Evolutionary conservation across 306 rosid species (phyloP).

Genomic region (Lathyrus tuberosus): DNA sequence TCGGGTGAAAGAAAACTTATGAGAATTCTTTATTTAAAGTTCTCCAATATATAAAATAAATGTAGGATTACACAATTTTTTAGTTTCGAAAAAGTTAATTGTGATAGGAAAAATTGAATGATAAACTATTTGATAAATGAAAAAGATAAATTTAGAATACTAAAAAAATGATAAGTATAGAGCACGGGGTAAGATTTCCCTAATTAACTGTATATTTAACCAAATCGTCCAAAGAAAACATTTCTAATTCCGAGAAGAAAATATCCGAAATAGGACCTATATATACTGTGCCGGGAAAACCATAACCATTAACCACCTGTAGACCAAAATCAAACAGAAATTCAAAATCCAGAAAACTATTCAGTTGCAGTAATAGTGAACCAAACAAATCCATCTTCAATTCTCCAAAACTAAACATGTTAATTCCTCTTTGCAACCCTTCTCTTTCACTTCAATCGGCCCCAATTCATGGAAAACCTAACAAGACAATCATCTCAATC

Average conservation of each 20-base stretch:
- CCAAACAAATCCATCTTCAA: background rate
- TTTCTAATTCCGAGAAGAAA: background rate
- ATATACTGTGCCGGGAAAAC: constrained; percentile 17
- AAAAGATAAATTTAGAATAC: too few species aligned
- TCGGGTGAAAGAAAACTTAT: too few species aligned
- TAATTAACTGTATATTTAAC: too few species aligned
- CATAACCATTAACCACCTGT: constrained; percentile 14
- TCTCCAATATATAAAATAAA: too few species aligned
- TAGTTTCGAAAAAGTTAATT: too few species aligned
- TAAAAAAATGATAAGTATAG: too few species aligned
- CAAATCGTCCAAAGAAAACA: too few species aligned
- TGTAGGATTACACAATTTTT: too few species aligned
- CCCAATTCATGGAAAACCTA: constrained; percentile 35
- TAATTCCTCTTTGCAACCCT: constrained; percentile 36
- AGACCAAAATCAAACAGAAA: constrained; percentile 30
- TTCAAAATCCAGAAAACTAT: constrained; percentile 26
- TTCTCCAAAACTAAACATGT: constrained; percentile 26
- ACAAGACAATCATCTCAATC: constrained; percentile 32
- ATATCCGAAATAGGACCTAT: constrained; percentile 1
- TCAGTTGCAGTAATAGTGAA: background rate
- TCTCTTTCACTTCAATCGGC: constrained; percentile 41
- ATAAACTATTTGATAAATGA: too few species aligned
- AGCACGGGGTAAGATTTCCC: too few species aligned
- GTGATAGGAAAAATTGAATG: too few species aligned
- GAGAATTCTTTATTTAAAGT: too few species aligned